phyloP scores from a whole-genome alignment of 179 eudicot species.

The Heliamphora pulchella region DNA sequence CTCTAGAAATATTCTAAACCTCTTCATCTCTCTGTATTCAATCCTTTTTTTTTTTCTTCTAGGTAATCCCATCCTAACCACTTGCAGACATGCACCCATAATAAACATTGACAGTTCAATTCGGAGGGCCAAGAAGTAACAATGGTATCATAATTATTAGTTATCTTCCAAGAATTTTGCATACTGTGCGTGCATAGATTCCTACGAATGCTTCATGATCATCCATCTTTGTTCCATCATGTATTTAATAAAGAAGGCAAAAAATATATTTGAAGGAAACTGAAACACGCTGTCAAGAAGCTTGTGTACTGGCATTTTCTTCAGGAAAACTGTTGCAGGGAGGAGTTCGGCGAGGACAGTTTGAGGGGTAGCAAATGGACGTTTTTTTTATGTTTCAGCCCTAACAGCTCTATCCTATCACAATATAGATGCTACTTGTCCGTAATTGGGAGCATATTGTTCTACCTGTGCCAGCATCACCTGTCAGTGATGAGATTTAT shows the following conservation, averaged over 20 bases:
- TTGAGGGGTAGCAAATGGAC: not conserved
- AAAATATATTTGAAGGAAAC: not conserved
- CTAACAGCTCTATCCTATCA: not conserved
- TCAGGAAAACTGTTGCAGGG: not conserved
- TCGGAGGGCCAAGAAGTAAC: too few relatives aligned
- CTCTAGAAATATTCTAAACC: too few relatives aligned
- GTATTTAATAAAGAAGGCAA: not conserved
- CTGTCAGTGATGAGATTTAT: constrained; percentile 6
- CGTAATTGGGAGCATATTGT: not conserved
- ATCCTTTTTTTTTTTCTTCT: too few relatives aligned
- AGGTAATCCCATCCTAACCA: too few relatives aligned
- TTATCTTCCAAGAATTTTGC: too few relatives aligned
- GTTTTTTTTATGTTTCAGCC: too few relatives aligned
- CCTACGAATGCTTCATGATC: too few relatives aligned
- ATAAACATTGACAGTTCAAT: too few relatives aligned
- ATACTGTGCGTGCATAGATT: too few relatives aligned
- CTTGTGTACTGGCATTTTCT: not conserved
- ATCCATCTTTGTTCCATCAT: not conserved
- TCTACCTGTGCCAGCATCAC: not conserved
- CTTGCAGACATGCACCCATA: too few relatives aligned
- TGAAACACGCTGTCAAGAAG: not conserved
- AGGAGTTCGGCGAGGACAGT: not conserved
- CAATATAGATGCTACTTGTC: not conserved
- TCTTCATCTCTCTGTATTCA: too few relatives aligned
- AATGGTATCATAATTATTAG: too few relatives aligned